Conservation (phyloP, 345 rosid genomes). For the Corchorus capsularis region DNA sequence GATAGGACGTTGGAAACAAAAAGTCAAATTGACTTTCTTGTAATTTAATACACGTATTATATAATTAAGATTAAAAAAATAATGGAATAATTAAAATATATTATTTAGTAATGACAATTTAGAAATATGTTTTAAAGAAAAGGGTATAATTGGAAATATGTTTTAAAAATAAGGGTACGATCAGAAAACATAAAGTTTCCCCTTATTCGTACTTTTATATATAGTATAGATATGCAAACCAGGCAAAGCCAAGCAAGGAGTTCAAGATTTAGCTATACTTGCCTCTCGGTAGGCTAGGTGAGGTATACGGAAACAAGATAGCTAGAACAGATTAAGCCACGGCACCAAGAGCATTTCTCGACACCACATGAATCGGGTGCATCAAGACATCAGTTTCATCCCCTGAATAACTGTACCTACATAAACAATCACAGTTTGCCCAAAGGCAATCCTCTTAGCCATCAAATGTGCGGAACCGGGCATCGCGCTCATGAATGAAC, state of each 20-base stretch:
- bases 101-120: too few relatives aligned
- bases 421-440: conserved; percentile 70
- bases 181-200: too few relatives aligned
- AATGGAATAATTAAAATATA: too few relatives aligned
- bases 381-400: conserved; percentile 38
- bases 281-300: conserved; percentile 67
- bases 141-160: too few relatives aligned
- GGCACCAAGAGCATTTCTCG: conserved; percentile 74
- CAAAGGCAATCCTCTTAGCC: conserved; percentile 79
- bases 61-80: too few relatives aligned
- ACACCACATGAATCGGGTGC: conserved; percentile 64
- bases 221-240: background rate
- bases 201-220: too few relatives aligned
- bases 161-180: too few relatives aligned
- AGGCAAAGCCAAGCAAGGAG: background rate
- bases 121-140: too few relatives aligned
- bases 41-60: too few relatives aligned
- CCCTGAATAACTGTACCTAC: conserved; percentile 55
- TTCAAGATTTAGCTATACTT: background rate
- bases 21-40: too few relatives aligned
- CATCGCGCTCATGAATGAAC: conserved; percentile 61
- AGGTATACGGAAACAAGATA: conserved; percentile 70
- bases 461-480: conserved; percentile 62
- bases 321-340: conserved; percentile 71
- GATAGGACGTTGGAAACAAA: too few relatives aligned